Evolutionary conservation across 805 yeast species (phyloP).

Genomic region (Candida arabinofermentans): DNA sequence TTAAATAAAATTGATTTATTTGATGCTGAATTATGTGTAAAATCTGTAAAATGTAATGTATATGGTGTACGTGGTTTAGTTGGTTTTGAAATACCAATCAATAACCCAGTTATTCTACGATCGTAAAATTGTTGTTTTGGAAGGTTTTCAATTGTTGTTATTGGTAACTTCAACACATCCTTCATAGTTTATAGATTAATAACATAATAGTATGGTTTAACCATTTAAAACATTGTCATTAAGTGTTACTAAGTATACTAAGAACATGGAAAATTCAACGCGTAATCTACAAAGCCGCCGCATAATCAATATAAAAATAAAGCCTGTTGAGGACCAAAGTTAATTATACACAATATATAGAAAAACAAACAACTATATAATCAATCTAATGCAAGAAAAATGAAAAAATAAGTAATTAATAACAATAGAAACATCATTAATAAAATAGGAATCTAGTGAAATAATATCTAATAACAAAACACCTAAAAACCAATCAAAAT

Average conservation of each 20-base stretch:
- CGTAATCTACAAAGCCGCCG: no score
- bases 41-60: slow-evolving; percentile 22
- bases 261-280: no score
- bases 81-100: slow-evolving; percentile 20
- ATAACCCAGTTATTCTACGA: slow-evolving; percentile 13
- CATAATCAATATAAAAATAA: no score
- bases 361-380: neutral
- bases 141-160: slow-evolving; percentile 1
- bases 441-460: slow-evolving; percentile 1
- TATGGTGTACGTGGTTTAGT: slow-evolving; percentile 10
- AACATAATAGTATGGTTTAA: neutral
- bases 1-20: neutral
- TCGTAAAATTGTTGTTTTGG: slow-evolving; percentile 6
- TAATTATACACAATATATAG: slow-evolving; percentile 15
- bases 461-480: neutral
- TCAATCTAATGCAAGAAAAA: slow-evolving; percentile 7
- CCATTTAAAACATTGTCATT: neutral
- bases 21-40: slow-evolving; percentile 6
- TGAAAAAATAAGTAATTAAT: slow-evolving; percentile 2
- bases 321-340: slow-evolving; percentile 24
- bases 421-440: neutral
- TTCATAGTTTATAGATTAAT: neutral
- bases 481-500: neutral
- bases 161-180: neutral
- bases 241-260: no score